Evolutionary conservation across 495 filamentous ascomycete species (phyloP).

Genomic region (Barbatosphaeria neglecta): DNA sequence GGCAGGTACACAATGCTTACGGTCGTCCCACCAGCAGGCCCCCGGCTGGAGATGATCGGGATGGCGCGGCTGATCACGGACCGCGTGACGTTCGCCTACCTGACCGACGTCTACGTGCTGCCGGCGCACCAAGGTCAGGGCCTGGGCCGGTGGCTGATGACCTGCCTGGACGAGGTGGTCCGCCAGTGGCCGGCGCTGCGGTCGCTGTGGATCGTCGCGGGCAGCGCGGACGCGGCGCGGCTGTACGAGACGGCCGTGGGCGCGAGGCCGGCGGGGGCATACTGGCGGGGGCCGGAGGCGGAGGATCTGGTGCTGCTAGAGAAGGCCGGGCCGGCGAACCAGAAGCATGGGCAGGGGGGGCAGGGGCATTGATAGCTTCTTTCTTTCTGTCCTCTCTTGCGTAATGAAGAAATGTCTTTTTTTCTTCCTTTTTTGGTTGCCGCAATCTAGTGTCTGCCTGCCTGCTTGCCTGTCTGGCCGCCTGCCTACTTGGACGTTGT

Average conservation of each 20-base stretch:
- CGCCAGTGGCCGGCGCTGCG: slow-evolving; percentile 44
- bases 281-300: slow-evolving; percentile 6
- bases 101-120: slow-evolving; percentile 57
- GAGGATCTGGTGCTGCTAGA: slow-evolving; percentile 16
- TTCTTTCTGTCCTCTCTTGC: too few relatives aligned
- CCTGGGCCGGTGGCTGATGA: slow-evolving; percentile 51
- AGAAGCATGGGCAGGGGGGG: neutral
- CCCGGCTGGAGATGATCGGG: slow-evolving; percentile 33
- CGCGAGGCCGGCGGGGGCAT: slow-evolving; percentile 27
- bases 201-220: slow-evolving; percentile 41
- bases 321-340: slow-evolving; percentile 11
- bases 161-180: slow-evolving; percentile 43
- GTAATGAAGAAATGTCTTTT: neutral
- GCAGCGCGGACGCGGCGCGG: slow-evolving; percentile 17
- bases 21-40: neutral
- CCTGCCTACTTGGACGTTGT: slow-evolving; percentile 25
- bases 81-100: slow-evolving; percentile 51
- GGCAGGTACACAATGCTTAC: too few relatives aligned
- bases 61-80: slow-evolving; percentile 56
- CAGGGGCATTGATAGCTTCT: neutral
- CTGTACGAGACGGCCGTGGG: slow-evolving; percentile 39
- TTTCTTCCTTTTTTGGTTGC: neutral
- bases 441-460: too few relatives aligned
- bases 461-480: neutral
- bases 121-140: slow-evolving; percentile 45